These are phyloP conservation scores for Ustilago loliicola DNA, from an alignment of 1,284 basidiomycete genomes.

Conservation along the genomic window DNA sequence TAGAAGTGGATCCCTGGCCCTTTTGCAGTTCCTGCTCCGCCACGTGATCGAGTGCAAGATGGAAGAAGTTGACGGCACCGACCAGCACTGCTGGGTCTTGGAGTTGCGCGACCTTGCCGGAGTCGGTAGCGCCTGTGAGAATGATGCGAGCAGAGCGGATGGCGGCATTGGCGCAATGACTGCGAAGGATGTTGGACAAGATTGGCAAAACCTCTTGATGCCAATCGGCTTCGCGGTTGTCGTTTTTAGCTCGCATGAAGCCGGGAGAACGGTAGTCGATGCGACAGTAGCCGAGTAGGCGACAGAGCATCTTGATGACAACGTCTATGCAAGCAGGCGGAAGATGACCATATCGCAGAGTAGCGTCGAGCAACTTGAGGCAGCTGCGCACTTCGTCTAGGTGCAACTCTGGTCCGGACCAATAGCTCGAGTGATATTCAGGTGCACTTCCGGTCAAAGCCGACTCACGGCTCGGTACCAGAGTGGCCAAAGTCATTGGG, in stretches of 20 bases:
- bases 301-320: slow-evolving; percentile 60
- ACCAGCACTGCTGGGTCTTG: slow-evolving; percentile 61
- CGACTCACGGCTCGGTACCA: slow-evolving; percentile 51
- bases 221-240: slow-evolving; percentile 40
- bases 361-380: slow-evolving; percentile 61
- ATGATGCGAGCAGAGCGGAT: slow-evolving; percentile 57
- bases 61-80: slow-evolving; percentile 65
- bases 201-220: slow-evolving; percentile 47
- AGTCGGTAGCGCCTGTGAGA: slow-evolving; percentile 22
- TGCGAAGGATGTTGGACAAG: slow-evolving; percentile 62
- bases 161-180: slow-evolving; percentile 66
- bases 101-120: slow-evolving; percentile 5
- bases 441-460: slow-evolving; percentile 7
- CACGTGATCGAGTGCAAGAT: slow-evolving; percentile 52
- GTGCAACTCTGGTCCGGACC: slow-evolving; percentile 55
- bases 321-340: slow-evolving; percentile 58
- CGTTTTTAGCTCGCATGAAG: slow-evolving; percentile 28
- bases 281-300: slow-evolving; percentile 58
- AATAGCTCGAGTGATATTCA: slow-evolving; percentile 29
- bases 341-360: slow-evolving; percentile 63
- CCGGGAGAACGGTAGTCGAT: slow-evolving; percentile 39
- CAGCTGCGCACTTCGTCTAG: slow-evolving; percentile 58
- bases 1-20: slow-evolving; percentile 14
- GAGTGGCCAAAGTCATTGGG: slow-evolving; percentile 58
- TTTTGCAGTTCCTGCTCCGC: slow-evolving; percentile 53